Conservation (phyloP, 202 grass and related monocot species). For the Miscanthus sacchariflorus region DNA sequence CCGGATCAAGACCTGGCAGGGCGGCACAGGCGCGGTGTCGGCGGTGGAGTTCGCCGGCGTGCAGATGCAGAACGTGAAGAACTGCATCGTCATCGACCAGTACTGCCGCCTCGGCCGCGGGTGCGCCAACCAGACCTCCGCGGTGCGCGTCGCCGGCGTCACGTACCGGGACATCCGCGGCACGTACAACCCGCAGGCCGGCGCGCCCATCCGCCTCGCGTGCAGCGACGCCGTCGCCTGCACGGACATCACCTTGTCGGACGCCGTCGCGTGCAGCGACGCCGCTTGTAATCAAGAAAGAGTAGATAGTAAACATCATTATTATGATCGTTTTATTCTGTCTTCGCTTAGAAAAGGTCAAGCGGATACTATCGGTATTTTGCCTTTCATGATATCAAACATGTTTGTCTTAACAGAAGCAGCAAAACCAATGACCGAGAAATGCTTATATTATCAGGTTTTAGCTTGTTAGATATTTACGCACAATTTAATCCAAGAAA, state of each 20-base stretch:
- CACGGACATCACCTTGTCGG: constrained; percentile 57
- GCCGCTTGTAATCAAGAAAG: background rate
- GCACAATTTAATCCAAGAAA: too few species aligned
- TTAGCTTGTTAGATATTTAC: too few species aligned
- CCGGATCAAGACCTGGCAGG: constrained; percentile 96
- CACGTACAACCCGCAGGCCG: constrained; percentile 56
- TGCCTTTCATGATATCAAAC: too few species aligned
- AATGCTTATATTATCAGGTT: too few species aligned
- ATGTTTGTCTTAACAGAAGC: too few species aligned
- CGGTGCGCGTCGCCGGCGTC: constrained; percentile 67
- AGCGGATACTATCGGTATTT: too few species aligned
- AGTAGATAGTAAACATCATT: too few species aligned
- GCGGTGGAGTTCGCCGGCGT: constrained; percentile 63
- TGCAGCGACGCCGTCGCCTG: constrained; percentile 78
- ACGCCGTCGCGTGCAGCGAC: constrained; percentile 82
- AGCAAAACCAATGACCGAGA: too few species aligned
- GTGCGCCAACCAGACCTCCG: constrained; percentile 76
- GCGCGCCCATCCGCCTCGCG: constrained; percentile 68
- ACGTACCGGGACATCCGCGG: constrained; percentile 68
- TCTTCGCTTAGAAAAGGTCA: too few species aligned
- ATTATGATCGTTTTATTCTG: too few species aligned
- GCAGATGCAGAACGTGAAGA: constrained; percentile 70
- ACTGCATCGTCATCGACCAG: constrained; percentile 91
- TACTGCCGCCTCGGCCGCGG: constrained; percentile 68
- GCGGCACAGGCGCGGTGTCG: constrained; percentile 63